Percentiles rank a stretch among this genome's conserved stretches.
These are phyloP conservation scores for Exutisphaerella laricina DNA, from an alignment of 2,329 filamentous ascomycete species.

Conservation along the genomic window DNA sequence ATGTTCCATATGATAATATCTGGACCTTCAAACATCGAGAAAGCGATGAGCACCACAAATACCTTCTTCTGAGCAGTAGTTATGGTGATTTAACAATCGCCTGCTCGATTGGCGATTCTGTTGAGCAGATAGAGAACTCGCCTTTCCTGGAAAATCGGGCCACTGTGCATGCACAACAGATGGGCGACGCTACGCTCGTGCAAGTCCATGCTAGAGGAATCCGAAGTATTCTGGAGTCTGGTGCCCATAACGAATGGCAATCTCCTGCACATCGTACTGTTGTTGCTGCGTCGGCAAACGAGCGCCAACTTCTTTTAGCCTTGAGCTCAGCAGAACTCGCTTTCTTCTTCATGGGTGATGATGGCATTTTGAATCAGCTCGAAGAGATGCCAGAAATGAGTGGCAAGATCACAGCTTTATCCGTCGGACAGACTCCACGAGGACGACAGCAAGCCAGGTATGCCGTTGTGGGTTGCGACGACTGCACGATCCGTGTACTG, in stretches of 20 bases:
- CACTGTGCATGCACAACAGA: slow-evolving; percentile 86
- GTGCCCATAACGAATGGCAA: slow-evolving; percentile 85
- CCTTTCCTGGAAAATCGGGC: slow-evolving; percentile 84
- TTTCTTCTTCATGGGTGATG: slow-evolving; percentile 94
- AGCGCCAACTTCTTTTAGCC: slow-evolving; percentile 86
- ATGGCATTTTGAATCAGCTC: slow-evolving; percentile 71
- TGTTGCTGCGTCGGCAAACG: slow-evolving; percentile 87
- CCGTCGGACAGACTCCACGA: slow-evolving; percentile 85
- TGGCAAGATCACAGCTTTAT: slow-evolving; percentile 91
- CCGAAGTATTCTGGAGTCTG: slow-evolving; percentile 72
- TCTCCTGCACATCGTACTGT: slow-evolving; percentile 92
- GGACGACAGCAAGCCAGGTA: slow-evolving; percentile 85
- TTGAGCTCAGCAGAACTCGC: slow-evolving; percentile 94
- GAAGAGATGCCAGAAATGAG: slow-evolving; percentile 92
- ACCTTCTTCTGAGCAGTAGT: slow-evolving; percentile 70
- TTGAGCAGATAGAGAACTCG: slow-evolving; percentile 90
- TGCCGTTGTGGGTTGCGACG: slow-evolving; percentile 92
- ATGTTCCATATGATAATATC: slow-evolving; percentile 46
- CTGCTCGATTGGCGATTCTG: slow-evolving; percentile 90
- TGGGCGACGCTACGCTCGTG: slow-evolving; percentile 86
- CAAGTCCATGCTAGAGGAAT: slow-evolving; percentile 98
- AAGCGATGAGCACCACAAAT: slow-evolving; percentile 80
- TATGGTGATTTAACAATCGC: slow-evolving; percentile 63
- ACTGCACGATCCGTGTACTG: slow-evolving; percentile 82
- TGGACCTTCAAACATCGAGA: slow-evolving; percentile 90